Base-by-base conservation (phyloP, 1,284 basidiomycete species). In the Trametes polyzona region DNA sequence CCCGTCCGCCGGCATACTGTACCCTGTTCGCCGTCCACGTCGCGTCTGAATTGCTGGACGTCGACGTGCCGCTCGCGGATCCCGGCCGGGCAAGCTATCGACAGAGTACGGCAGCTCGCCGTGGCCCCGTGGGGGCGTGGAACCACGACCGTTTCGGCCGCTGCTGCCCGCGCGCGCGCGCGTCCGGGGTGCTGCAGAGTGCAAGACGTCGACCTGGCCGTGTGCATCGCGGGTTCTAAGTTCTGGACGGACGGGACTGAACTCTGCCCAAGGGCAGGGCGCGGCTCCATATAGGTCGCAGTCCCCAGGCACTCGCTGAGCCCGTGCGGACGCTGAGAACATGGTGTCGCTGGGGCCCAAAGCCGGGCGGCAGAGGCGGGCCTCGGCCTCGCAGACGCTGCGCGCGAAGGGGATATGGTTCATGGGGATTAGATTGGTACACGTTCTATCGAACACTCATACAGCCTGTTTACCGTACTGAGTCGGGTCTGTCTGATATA, bases 231-330 rank as follows among this genome's bases (percentile, higher is more conserved):
- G 40, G 36, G 37, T 58, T 57, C 53, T 53, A 17, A 33, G 40
- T 21, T 47, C 16, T 21, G 27, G 37, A 27, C 37, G 27, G 37
- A 37, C 33, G 19, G 47, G 54, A 49, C 55, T 50, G 57, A 59
- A 59, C 57, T 47, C 52, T 46, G n/a, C 35, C 58, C 58, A 55
- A 44, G 41, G 42, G 54, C 44, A 52, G 50, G 60, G 53, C 48
- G 39, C 53, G 37, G 55, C 61, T 63, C 53, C 47, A 63, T 63
- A 56, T 58, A 55, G 58, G 50, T 43, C 49, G 55, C 50, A 29
- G 41, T 63, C 47, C 61, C 61, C 58, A 63, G 47, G 61, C 42
- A 47, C 43, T 55, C 60, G 57, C 53, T 57, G 61, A 50, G 57
- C 33, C 37, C 14, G 56, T 49, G 49, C 53, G 42, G 40, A 27